Conservation (phyloP, 176 grass and related monocot genomes). For the Areca catechu region DNA sequence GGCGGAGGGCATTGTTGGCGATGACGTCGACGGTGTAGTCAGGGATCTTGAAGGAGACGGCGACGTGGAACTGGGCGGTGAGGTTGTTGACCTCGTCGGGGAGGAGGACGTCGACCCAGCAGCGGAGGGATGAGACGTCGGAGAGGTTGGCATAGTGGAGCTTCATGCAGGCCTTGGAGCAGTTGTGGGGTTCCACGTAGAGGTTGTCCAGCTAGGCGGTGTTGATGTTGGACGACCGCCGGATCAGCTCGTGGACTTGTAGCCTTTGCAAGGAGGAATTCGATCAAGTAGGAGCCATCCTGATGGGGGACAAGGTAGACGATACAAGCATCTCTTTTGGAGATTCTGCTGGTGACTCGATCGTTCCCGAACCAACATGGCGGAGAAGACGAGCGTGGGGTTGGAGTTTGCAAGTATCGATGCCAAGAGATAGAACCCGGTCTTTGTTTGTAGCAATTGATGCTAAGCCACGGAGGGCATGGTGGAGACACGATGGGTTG, state of each 20-base stretch:
- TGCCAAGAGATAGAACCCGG: too few relatives aligned
- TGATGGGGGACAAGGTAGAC: constrained; percentile 90
- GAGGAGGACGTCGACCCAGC: constrained; percentile 50
- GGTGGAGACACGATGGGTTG: too few relatives aligned
- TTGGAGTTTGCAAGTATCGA: too few relatives aligned
- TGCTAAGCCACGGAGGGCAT: too few relatives aligned
- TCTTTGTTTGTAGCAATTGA: too few relatives aligned
- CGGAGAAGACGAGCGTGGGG: too few relatives aligned
- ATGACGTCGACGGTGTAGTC: constrained; percentile 92
- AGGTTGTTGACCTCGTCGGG: constrained; percentile 99
- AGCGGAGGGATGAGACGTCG: constrained; percentile 78
- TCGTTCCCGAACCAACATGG: too few relatives aligned
- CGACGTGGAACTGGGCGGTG: constrained; percentile 88
- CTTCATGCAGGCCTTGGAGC: constrained; percentile 49
- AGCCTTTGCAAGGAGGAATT: constrained; percentile 73
- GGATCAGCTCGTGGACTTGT: constrained; percentile 95
- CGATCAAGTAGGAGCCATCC: constrained; percentile 90
- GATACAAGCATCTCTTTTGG: too few relatives aligned
- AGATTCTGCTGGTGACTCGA: too few relatives aligned
- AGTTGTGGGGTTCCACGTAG: constrained; percentile 91
- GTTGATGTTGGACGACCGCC: too few relatives aligned
- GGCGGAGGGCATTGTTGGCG: constrained; percentile 72
- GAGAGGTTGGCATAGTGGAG: constrained; percentile 97
- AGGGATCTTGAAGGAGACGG: constrained; percentile 91
- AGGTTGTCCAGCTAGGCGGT: constrained; percentile 72